A percentile compares a stretch with the other conserved stretches of the same genome.
These are phyloP conservation scores for Berkeleyomyces basicola DNA, from an alignment of 2,329 filamentous ascomycete genomes.

Conservation along the genomic window DNA sequence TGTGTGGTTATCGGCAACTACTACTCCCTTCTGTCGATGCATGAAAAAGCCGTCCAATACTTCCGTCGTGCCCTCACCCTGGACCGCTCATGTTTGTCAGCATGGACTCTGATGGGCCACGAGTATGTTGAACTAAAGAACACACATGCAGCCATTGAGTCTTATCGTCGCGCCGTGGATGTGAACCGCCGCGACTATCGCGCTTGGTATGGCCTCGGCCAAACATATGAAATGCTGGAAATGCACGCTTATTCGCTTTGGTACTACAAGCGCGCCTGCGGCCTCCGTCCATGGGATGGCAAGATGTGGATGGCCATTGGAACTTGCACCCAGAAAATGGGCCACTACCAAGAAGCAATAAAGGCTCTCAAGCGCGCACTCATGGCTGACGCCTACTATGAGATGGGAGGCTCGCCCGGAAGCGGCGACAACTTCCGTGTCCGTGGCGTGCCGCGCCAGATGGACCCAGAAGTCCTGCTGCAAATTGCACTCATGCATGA, in stretches of 20 bases:
- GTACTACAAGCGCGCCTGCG: conserved; percentile 93
- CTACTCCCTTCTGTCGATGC: conserved; percentile 82
- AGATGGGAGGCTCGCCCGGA: conserved; percentile 34
- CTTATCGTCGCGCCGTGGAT: conserved; percentile 86
- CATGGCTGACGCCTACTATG: conserved; percentile 74
- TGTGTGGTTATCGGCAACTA: conserved; percentile 97
- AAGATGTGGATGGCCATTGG: conserved; percentile 99
- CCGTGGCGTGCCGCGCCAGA: conserved; percentile 36
- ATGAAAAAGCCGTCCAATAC: conserved; percentile 96
- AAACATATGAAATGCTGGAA: conserved; percentile 93
- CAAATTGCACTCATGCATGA: conserved; percentile 88
- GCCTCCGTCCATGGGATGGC: conserved; percentile 83
- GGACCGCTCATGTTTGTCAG: conserved; percentile 78
- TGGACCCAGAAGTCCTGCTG: conserved; percentile 81
- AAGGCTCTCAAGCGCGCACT: conserved; percentile 87
- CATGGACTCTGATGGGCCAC: conserved; percentile 98
- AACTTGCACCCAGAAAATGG: conserved; percentile 80
- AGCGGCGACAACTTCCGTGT: conserved; percentile 28
- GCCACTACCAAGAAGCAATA: conserved; percentile 74
- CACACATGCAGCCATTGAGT: conserved; percentile 93
- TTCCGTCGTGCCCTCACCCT: conserved; percentile 84
- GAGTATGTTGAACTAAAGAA: conserved; percentile 99
- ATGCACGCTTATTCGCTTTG: conserved; percentile 96
- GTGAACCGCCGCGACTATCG: conserved; percentile 92
- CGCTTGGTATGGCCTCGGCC: conserved; percentile 92